Conservation (phyloP, 805 yeast species). For the Naumovozyma baii region DNA sequence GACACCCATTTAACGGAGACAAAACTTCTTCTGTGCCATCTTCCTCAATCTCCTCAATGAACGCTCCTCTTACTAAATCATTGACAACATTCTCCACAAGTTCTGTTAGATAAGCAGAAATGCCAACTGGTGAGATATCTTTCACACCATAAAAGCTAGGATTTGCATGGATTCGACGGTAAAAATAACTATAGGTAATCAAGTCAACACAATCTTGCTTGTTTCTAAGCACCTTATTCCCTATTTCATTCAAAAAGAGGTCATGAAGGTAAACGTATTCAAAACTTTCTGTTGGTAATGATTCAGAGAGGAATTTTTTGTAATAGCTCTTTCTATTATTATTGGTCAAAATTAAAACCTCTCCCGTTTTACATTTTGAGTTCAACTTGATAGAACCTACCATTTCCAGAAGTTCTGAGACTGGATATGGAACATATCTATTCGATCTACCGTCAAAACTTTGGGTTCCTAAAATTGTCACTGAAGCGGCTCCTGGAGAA, state of each 20-base stretch:
- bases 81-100: conserved; percentile 60
- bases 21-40: conserved; percentile 34
- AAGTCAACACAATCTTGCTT: conserved; percentile 87
- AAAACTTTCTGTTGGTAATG: conserved; percentile 79
- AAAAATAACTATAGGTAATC: conserved; percentile 77
- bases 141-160: conserved; percentile 83
- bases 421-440: conserved; percentile 56
- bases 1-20: conserved; percentile 55
- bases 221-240: conserved; percentile 47
- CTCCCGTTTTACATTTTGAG: conserved; percentile 25
- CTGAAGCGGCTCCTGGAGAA: conserved; percentile 44
- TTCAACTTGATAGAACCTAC: conserved; percentile 31
- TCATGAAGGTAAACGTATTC: conserved; percentile 53
- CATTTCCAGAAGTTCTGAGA: conserved; percentile 59
- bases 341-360: conserved; percentile 49
- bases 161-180: conserved; percentile 67
- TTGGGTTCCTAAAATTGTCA: conserved; percentile 63
- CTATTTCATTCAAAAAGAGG: conserved; percentile 62
- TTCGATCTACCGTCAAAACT: conserved; percentile 65
- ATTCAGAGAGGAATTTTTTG: conserved; percentile 57
- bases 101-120: conserved; percentile 78
- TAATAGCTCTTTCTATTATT: conserved; percentile 51
- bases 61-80: conserved; percentile 49
- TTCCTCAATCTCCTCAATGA: conserved; percentile 40
- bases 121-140: conserved; percentile 52